Evolutionary conservation across 2,329 filamentous ascomycete genomes (phyloP).

Genomic region (Huntiella abstrusa): DNA sequence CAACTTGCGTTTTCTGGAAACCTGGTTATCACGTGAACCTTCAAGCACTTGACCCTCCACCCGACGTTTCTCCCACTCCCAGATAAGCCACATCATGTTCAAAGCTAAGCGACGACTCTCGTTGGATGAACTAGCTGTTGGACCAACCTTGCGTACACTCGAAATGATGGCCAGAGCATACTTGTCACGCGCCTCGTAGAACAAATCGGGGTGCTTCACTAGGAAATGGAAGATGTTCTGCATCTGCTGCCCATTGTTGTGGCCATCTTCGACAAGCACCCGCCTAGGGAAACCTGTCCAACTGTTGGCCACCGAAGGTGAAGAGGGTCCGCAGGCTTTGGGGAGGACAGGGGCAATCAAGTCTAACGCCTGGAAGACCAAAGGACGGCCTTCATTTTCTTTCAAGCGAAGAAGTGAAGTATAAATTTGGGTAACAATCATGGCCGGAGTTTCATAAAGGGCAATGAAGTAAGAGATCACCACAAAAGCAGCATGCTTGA

Average conservation of each 20-base stretch:
- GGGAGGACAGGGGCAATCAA: conserved; percentile 87
- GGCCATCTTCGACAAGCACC: conserved; percentile 82
- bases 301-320: conserved; percentile 54
- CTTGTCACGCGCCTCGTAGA: conserved; percentile 87
- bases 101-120: conserved; percentile 84
- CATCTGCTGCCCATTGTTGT: conserved; percentile 75
- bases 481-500: conserved; percentile 95
- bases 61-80: conserved; percentile 77
- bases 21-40: conserved; percentile 36
- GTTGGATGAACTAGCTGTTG: conserved; percentile 63
- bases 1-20: conserved; percentile 55
- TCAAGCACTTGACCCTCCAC: conserved; percentile 36
- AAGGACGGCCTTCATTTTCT: conserved; percentile 77
- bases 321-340: conserved; percentile 52
- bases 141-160: conserved; percentile 73
- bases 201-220: conserved; percentile 76
- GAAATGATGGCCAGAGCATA: conserved; percentile 78
- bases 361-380: conserved; percentile 89
- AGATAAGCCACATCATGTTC: conserved; percentile 78
- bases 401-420: conserved; percentile 78
- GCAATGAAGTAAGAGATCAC: conserved; percentile 96
- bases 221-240: conserved; percentile 96
- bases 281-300: conserved; percentile 85
- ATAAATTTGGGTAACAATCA: conserved; percentile 93
- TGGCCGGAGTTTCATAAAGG: conserved; percentile 86